phyloP scores from a whole-genome alignment of 2,329 filamentous ascomycete genomes.

The Phyllosticta citriasiana region DNA sequence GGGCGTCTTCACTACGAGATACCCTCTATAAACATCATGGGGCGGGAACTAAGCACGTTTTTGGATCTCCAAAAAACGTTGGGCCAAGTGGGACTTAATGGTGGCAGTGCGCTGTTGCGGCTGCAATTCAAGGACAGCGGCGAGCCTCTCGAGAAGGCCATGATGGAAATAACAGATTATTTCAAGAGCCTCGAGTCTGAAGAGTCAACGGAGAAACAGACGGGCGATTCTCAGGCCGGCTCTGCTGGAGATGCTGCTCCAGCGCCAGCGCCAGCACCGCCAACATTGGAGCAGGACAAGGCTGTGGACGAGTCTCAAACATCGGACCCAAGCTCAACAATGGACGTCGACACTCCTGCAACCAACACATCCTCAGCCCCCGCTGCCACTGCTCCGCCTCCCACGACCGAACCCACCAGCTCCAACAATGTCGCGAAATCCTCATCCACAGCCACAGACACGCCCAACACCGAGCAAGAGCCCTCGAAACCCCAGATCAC shows the following conservation, averaged over 20 bases:
- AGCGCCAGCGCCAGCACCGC: constrained; percentile 16
- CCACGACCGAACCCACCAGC: constrained; percentile 13
- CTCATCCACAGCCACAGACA: constrained; percentile 7
- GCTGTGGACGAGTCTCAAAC: constrained; percentile 16
- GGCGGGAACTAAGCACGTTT: constrained; percentile 66
- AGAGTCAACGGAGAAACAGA: constrained; percentile 4
- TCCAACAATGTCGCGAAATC: not conserved
- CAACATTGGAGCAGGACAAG: not conserved
- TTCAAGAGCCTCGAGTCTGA: constrained; percentile 44
- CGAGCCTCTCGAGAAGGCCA: constrained; percentile 73
- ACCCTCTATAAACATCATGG: constrained; percentile 75
- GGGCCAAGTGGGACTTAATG: constrained; percentile 76
- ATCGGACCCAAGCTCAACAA: not conserved
- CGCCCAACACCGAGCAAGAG: constrained; percentile 13
- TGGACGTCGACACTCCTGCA: constrained; percentile 9
- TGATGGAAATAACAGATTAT: constrained; percentile 67
- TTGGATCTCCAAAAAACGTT: constrained; percentile 81
- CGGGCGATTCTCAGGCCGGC: constrained; percentile 18
- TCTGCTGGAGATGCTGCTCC: constrained; percentile 20
- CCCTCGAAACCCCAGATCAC: constrained; percentile 13
- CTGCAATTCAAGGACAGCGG: constrained; percentile 68
- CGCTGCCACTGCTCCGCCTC: constrained; percentile 13
- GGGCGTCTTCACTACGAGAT: constrained; percentile 83
- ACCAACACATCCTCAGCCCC: constrained; percentile 16
- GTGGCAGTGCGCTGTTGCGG: constrained; percentile 68